Percentiles rank a stretch among this genome's conserved stretches.
These are phyloP conservation scores for Cetraspora pellucida DNA, from an alignment of 192 early-diverging fungal genomes.

Conservation along the genomic window DNA sequence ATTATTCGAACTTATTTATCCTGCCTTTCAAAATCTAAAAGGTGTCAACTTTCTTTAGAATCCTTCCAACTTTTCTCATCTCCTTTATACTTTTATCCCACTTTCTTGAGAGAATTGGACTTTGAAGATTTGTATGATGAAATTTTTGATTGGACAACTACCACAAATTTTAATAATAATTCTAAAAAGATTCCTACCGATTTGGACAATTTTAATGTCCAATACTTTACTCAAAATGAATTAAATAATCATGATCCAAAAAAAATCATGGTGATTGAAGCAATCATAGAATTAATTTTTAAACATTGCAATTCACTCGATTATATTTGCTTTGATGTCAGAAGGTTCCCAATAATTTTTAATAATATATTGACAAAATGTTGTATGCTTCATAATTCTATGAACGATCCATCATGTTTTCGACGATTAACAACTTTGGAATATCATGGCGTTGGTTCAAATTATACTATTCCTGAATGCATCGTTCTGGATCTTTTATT, in stretches of 20 bases:
- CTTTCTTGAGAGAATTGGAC: neutral
- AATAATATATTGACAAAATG: neutral
- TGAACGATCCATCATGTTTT: neutral
- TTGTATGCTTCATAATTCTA: neutral
- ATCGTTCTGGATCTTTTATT: neutral
- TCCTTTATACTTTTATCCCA: neutral
- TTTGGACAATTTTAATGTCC: neutral
- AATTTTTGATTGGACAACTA: neutral
- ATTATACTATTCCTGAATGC: neutral
- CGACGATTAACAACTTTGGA: neutral
- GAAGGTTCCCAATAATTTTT: neutral
- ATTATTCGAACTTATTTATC: neutral
- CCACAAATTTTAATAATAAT: neutral
- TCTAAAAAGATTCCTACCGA: neutral
- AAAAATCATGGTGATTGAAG: neutral
- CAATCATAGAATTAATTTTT: neutral
- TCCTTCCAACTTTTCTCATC: neutral
- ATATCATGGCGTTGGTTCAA: neutral
- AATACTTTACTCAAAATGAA: neutral
- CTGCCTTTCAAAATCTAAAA: neutral
- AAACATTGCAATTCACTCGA: neutral
- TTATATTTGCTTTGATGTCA: neutral
- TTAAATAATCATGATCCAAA: neutral
- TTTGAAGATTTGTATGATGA: neutral
- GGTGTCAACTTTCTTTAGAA: neutral